phyloP scores from a whole-genome alignment of 2,329 filamentous ascomycete species.

The Ophiocordyceps camponoti-rufipedis region DNA sequence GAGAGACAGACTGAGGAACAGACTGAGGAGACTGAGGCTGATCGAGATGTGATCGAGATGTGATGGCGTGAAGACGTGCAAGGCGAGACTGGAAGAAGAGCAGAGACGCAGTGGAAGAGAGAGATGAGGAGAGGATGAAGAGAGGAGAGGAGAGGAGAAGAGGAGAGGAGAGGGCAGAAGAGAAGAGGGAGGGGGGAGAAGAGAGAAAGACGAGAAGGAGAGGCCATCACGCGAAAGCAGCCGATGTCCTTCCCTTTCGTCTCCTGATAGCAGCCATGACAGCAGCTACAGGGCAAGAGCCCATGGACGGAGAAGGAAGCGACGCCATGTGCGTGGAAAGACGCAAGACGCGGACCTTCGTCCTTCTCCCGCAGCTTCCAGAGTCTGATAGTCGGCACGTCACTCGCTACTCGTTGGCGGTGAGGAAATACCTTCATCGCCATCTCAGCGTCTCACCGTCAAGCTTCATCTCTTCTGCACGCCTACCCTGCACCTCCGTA shows the following conservation, averaged over 20 bases:
- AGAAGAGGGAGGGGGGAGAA: background rate
- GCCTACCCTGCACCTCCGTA: background rate
- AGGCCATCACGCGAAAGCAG: background rate
- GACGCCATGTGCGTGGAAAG: no score
- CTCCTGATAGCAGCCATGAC: no score
- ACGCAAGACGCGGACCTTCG: no score
- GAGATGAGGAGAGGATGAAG: background rate
- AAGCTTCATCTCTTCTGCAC: background rate
- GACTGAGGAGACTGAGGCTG: no score
- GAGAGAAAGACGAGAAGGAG: background rate
- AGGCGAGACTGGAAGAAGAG: background rate
- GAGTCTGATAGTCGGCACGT: no score
- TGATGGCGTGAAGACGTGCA: background rate
- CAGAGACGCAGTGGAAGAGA: background rate
- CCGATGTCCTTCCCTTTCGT: no score
- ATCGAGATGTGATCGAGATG: background rate
- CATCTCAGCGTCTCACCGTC: no score
- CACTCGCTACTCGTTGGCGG: no score
- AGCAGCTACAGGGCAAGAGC: no score
- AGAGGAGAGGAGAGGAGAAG: background rate
- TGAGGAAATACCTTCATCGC: no score
- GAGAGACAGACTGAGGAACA: background rate
- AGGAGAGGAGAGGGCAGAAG: background rate
- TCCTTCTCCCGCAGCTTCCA: no score
- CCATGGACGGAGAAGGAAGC: no score